These are phyloP conservation scores for Penicillium sp. DNA, from an alignment of 2,329 filamentous ascomycete species.

Conservation along the genomic window DNA sequence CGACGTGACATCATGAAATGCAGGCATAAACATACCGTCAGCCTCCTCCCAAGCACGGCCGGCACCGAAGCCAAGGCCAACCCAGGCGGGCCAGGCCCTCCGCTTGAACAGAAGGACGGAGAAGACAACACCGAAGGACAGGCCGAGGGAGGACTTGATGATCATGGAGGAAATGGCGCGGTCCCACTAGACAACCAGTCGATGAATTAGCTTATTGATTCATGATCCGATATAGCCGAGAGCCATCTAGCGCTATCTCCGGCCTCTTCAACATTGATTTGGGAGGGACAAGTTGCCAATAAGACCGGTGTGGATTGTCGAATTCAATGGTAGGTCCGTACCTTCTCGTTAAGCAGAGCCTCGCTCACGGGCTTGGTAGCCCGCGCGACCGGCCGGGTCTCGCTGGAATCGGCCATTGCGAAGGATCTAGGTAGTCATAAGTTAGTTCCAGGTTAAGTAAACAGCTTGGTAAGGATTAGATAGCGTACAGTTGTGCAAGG, in stretches of 20 bases:
- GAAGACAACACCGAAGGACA: conserved; percentile 98
- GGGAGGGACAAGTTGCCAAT: neutral
- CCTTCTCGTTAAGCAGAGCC: conserved; percentile 98
- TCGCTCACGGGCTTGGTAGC: conserved; percentile 86
- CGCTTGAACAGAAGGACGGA: conserved; percentile 98
- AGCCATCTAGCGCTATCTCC: too few relatives aligned
- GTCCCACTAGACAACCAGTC: conserved; percentile 75
- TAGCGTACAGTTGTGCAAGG: conserved; percentile 27
- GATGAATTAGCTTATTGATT: conserved; percentile 26
- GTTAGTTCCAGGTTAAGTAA: conserved; percentile 22
- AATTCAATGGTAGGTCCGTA: conserved; percentile 51
- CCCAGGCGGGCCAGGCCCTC: conserved; percentile 95
- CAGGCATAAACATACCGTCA: conserved; percentile 68
- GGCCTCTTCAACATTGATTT: neutral
- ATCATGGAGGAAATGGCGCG: conserved; percentile 96
- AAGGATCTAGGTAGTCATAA: conserved; percentile 26
- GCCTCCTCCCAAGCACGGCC: conserved; percentile 98
- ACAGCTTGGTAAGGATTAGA: neutral
- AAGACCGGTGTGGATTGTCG: neutral
- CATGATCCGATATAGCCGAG: conserved; percentile 1
- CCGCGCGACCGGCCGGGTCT: conserved; percentile 66
- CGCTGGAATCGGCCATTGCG: conserved; percentile 63
- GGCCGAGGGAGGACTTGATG: conserved; percentile 93
- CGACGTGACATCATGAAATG: conserved; percentile 4
- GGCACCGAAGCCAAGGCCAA: conserved; percentile 92